These are phyloP conservation scores for Hylodesmum podocarpum DNA, from an alignment of 306 rosid species.

Conservation along the genomic window DNA sequence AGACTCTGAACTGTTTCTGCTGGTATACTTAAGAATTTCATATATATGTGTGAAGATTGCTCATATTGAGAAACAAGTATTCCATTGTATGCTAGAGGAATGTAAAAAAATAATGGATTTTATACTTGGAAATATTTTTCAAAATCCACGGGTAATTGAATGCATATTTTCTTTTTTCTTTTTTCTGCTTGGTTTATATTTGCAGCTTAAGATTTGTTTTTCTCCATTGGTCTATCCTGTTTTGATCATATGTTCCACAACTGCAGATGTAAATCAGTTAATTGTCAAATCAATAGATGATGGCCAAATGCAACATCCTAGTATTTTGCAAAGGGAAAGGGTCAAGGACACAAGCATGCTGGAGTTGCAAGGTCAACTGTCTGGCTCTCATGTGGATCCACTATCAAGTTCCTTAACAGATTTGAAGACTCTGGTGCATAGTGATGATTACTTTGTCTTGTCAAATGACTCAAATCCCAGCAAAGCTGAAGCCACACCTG, in stretches of 20 bases:
- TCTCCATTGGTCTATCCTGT: neutral
- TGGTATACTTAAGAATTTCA: neutral
- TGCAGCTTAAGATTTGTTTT: neutral
- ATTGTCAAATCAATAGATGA: slow-evolving; percentile 15
- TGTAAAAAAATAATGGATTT: neutral
- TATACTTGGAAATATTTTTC: neutral
- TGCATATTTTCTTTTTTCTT: neutral
- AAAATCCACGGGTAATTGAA: neutral
- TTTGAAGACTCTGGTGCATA: slow-evolving; percentile 13
- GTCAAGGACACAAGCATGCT: slow-evolving; percentile 5
- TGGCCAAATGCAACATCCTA: slow-evolving; percentile 30
- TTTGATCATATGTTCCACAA: slow-evolving; percentile 17
- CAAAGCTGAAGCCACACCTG: slow-evolving; percentile 34
- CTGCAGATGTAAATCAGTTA: slow-evolving; percentile 31
- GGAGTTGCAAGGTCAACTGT: neutral
- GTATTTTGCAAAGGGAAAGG: slow-evolving; percentile 17
- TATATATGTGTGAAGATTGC: neutral
- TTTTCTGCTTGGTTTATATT: neutral
- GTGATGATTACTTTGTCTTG: slow-evolving; percentile 28
- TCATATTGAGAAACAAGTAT: neutral
- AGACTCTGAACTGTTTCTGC: neutral
- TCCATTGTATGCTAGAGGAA: neutral
- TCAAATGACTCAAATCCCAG: slow-evolving; percentile 25
- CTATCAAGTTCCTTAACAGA: slow-evolving; percentile 25
- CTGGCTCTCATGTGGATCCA: neutral